Percentiles rank a stretch among this genome's conserved stretches.
These are phyloP conservation scores for Puccinia sorghi DNA, from an alignment of 1,284 basidiomycete genomes.

Conservation along the genomic window DNA sequence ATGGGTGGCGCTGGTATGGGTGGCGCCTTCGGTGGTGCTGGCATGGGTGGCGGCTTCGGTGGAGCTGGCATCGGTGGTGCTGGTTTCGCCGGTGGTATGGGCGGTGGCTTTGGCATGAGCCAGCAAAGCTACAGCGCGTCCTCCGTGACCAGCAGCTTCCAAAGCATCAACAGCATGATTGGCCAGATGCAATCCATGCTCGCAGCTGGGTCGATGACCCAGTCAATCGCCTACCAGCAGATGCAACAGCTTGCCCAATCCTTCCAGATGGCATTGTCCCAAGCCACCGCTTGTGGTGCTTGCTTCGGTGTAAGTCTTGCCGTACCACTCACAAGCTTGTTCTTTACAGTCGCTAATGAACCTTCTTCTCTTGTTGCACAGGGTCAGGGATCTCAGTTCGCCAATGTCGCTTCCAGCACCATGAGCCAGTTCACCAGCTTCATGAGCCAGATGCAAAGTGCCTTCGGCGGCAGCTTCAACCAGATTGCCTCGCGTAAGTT, in stretches of 20 bases:
- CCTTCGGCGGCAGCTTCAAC: neutral
- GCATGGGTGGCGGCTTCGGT: too few species aligned
- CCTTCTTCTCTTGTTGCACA: neutral
- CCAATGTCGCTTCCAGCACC: neutral
- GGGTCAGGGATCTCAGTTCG: neutral
- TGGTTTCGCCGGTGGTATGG: too few species aligned
- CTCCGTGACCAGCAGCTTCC: neutral
- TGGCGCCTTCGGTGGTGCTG: too few species aligned
- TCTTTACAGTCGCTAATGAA: neutral
- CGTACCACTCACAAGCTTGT: neutral
- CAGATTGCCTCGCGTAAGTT: neutral
- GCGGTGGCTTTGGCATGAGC: neutral
- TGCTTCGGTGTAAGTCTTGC: conserved; percentile 4
- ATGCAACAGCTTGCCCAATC: neutral
- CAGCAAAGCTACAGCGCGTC: neutral
- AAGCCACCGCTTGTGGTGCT: neutral
- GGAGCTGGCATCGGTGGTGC: too few species aligned
- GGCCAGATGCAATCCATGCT: neutral
- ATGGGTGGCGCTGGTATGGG: too few species aligned
- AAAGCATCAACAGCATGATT: neutral
- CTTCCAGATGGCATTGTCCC: neutral
- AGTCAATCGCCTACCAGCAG: neutral
- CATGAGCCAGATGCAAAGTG: neutral
- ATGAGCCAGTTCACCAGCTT: neutral
- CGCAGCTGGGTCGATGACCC: neutral